Base-by-base conservation (phyloP, 1,284 basidiomycete genomes). In the Mixia osmundae region DNA sequence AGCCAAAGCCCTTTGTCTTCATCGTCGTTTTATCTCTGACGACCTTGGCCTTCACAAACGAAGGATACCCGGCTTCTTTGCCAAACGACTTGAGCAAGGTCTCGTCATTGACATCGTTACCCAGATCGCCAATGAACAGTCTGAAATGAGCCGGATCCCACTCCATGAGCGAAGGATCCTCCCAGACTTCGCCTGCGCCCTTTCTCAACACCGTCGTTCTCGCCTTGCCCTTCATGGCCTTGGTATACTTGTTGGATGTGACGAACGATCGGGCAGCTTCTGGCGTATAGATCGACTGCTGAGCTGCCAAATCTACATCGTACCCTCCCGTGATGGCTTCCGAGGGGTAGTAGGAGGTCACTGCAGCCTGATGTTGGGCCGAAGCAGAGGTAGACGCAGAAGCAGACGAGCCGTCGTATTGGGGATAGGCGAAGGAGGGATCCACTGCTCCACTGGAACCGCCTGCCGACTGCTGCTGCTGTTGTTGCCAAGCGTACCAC, bases 71-170 rank as follows among this genome's bases (percentile, higher is more conserved):
- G 39, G 35, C 6, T 38, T n/a, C 12, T 25, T 36, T 36, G 23
- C 42, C 42, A 28, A 44, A 44, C 3, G 33, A 33, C 21, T 40
- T 41, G 15, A 37, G 33, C 21, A 44, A 34, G 25, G 38, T 85
- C 48, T 79, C 79, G 51, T 97, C 91, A 36, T 80, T 83, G 21
- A 97, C 87, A 58, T 97, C 91, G 54, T 95, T 95, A 50, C 87
- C 94, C 27, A 97, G 66, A 56, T 99, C 89, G 33, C 91, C 91
- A 16, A 99, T 83, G 51, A 99, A 99, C 30, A 99, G 62, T 21
- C 91, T 72, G 61, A 91, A 97, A 80, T 94, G 97, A 10, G 85
- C 71, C 31, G 91, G 77, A 59, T 87, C 91, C 91, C 91, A 99
- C 45, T 97, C 91, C 12, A 97, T 59, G 36, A 99, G 61, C 2